These are phyloP conservation scores for Dillenia turbinata DNA, from an alignment of 164 flowering plant genomes.

Conservation along the genomic window DNA sequence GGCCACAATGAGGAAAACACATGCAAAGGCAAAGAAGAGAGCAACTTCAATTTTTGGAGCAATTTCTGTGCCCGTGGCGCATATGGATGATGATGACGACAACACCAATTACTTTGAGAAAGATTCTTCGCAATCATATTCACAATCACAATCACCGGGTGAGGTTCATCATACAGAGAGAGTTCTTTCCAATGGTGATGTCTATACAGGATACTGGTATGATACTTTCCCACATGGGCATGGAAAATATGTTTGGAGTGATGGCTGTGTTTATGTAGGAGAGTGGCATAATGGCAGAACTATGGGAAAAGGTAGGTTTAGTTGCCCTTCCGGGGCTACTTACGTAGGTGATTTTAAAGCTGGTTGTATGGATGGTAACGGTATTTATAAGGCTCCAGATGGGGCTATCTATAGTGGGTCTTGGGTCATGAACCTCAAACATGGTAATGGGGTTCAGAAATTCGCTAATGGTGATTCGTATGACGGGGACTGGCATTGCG, in stretches of 20 bases:
- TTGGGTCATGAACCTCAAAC: slow-evolving; percentile 79
- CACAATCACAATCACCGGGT: slow-evolving; percentile 4
- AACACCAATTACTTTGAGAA: background rate
- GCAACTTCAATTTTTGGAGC: slow-evolving; percentile 57
- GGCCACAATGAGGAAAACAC: slow-evolving; percentile 62
- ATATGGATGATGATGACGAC: slow-evolving; percentile 26
- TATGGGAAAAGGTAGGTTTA: slow-evolving; percentile 70
- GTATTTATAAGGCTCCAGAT: slow-evolving; percentile 46
- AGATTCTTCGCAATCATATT: too few relatives aligned
- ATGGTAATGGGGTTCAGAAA: slow-evolving; percentile 54
- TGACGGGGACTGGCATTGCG: slow-evolving; percentile 80
- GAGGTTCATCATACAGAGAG: slow-evolving; percentile 52
- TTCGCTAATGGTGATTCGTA: slow-evolving; percentile 62
- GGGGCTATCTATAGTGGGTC: slow-evolving; percentile 59
- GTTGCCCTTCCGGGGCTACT: slow-evolving; percentile 92
- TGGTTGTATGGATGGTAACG: slow-evolving; percentile 81
- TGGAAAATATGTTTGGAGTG: slow-evolving; percentile 87
- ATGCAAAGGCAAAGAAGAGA: slow-evolving; percentile 56
- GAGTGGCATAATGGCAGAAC: slow-evolving; percentile 80
- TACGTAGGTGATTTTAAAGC: slow-evolving; percentile 87
- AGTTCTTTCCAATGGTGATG: slow-evolving; percentile 74
- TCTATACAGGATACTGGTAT: slow-evolving; percentile 72
- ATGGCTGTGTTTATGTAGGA: slow-evolving; percentile 93
- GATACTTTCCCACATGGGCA: slow-evolving; percentile 75
- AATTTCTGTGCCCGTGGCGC: slow-evolving; percentile 33